A percentile compares a stretch with the other conserved stretches of the same genome.
Evolutionary conservation across 2,329 filamentous ascomycete species (phyloP).

Genomic region (Byssoonygena ceratinophila): DNA sequence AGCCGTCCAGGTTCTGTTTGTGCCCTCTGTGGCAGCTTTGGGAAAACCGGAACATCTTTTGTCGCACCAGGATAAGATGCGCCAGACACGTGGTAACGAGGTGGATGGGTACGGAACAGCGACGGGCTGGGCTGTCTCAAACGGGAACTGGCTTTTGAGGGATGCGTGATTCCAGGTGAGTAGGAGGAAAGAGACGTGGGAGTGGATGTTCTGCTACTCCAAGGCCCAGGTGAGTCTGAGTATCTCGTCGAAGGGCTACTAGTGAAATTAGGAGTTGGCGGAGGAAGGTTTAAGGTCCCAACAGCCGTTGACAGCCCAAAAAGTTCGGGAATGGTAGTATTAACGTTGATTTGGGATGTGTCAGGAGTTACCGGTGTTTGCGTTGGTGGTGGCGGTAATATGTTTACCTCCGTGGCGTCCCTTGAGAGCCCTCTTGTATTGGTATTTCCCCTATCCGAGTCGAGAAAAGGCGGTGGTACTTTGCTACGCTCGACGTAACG

Average conservation of each 20-base stretch:
- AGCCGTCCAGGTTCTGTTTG: constrained; percentile 10
- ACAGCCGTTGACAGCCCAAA: constrained; percentile 30
- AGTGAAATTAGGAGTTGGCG: constrained; percentile 30
- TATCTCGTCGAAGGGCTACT: constrained; percentile 39
- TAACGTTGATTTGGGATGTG: neutral
- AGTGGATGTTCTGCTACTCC: constrained; percentile 39
- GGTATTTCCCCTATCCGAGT: neutral
- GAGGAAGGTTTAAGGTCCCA: constrained; percentile 29
- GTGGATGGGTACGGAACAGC: constrained; percentile 28
- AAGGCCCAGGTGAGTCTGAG: constrained; percentile 38
- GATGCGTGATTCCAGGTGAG: constrained; percentile 37
- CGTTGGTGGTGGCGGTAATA: neutral
- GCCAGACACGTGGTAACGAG: constrained; percentile 14
- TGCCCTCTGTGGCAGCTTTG: constrained; percentile 8
- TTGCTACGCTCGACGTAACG: constrained; percentile 21
- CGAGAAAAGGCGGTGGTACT: neutral
- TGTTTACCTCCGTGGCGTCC: neutral
- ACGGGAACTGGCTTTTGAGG: constrained; percentile 30
- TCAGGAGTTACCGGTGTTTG: neutral
- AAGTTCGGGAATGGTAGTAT: constrained; percentile 27
- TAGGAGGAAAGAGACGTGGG: constrained; percentile 42
- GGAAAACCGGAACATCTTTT: constrained; percentile 6
- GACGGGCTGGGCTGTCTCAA: constrained; percentile 30
- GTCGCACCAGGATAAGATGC: constrained; percentile 14
- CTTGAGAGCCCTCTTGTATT: neutral